Evolutionary conservation across 2,329 filamentous ascomycete genomes (phyloP).

Genomic region (Claviceps sp.): DNA sequence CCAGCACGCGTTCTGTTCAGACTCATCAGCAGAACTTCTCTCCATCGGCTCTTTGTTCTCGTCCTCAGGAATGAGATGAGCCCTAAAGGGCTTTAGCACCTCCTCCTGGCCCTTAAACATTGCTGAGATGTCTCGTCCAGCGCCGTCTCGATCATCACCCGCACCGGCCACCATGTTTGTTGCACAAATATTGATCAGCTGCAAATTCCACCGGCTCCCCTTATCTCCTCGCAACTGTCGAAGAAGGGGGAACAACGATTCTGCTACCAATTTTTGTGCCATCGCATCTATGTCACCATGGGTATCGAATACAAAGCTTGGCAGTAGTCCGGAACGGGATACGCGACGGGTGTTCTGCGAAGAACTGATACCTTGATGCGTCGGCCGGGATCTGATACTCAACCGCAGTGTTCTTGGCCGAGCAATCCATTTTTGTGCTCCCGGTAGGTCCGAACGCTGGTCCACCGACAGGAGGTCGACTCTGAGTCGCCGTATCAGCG

Average conservation of each 20-base stretch:
- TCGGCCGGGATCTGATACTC: conserved; percentile 51
- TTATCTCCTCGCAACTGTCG: conserved; percentile 57
- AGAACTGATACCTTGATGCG: conserved; percentile 24
- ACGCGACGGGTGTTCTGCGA: conserved; percentile 51
- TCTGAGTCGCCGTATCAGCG: conserved; percentile 66
- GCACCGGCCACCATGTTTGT: conserved; percentile 63
- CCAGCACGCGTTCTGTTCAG: conserved; percentile 15
- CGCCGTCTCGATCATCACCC: conserved; percentile 33
- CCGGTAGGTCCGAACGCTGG: conserved; percentile 17
- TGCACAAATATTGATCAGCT: conserved; percentile 74
- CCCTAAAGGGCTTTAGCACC: conserved; percentile 52
- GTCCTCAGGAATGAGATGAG: conserved; percentile 22
- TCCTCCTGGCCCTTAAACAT: conserved; percentile 73
- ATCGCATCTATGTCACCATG: conserved; percentile 43
- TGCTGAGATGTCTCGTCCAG: conserved; percentile 62
- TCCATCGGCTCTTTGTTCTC: conserved; percentile 13
- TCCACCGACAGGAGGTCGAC: conserved; percentile 53
- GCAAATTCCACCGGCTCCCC: conserved; percentile 59
- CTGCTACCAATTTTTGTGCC: conserved; percentile 55
- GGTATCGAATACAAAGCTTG: conserved; percentile 58
- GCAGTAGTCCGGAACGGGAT: conserved; percentile 63
- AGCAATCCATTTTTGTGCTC: conserved; percentile 52
- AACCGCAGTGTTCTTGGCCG: conserved; percentile 71
- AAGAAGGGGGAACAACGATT: conserved; percentile 59
- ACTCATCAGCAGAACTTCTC: conserved; percentile 11